Conservation (phyloP, 2,329 filamentous ascomycete species). For the Cadophora luteo-olivacea region DNA sequence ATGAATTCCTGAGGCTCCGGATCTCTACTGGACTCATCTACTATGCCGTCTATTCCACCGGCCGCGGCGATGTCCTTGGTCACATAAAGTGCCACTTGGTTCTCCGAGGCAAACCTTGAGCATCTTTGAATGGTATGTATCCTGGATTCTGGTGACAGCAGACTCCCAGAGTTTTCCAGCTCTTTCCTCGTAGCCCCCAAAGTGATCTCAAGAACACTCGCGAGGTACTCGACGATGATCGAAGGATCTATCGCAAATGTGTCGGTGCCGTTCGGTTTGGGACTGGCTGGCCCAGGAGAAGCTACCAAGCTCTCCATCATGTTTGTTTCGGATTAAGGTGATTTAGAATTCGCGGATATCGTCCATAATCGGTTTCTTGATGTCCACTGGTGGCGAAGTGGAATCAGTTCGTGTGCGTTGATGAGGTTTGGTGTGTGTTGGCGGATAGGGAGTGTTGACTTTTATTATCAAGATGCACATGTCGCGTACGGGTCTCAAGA, state of each 20-base stretch:
- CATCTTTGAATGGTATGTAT: constrained; percentile 86
- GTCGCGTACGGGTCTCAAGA: constrained; percentile 13
- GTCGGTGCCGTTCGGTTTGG: constrained; percentile 42
- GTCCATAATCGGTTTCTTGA: constrained; percentile 31
- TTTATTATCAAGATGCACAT: constrained; percentile 18
- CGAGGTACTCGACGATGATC: constrained; percentile 74
- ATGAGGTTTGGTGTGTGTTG: constrained; percentile 19
- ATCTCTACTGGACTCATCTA: constrained; percentile 48
- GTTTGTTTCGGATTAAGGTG: constrained; percentile 31
- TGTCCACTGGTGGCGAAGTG: constrained; percentile 32
- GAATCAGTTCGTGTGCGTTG: constrained; percentile 28
- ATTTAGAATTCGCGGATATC: constrained; percentile 27
- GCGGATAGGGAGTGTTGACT: constrained; percentile 32
- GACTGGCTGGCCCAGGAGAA: constrained; percentile 36
- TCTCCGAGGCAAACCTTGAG: constrained; percentile 86
- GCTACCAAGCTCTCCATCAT: constrained; percentile 45
- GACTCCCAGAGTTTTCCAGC: constrained; percentile 79
- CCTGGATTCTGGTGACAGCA: constrained; percentile 68
- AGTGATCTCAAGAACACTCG: constrained; percentile 73
- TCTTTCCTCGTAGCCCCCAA: constrained; percentile 79
- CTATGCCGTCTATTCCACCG: constrained; percentile 38
- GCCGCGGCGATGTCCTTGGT: constrained; percentile 75
- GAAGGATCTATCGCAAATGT: constrained; percentile 68
- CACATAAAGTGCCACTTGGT: constrained; percentile 87
- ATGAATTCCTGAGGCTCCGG: neutral